Base-by-base conservation (phyloP, 2,329 filamentous ascomycete species). In the Arthrobotrys megalospora region DNA sequence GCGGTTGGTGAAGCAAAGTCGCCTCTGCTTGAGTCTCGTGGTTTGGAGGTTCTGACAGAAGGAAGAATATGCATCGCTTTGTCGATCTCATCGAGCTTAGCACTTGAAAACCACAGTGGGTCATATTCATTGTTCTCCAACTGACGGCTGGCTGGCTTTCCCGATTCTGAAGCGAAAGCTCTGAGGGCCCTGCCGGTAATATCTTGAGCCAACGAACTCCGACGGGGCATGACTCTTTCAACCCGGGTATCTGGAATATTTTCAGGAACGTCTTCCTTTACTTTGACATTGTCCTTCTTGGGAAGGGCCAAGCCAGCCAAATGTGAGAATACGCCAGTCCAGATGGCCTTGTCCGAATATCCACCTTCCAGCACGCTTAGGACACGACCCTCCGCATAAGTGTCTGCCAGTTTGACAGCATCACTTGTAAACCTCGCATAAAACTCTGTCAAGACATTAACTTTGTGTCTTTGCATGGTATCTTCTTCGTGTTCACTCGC, bases 381-480 rank as follows among this genome's bases (percentile, higher is more conserved):
- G 21, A 98, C 88, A 52, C 96, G 89, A 1, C 95, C 95, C 28
- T 96, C 91, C 1, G 88, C 92, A 81, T 93, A 90, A 83, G 97
- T 94, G 47, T 92, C 88, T 0, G 96, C 92, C 76, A 99, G 86
- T 58, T 88, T 90, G 12, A 96, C 91, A 2, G 97, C 89, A 82
- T 99, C 96, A 52, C 91, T 89, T 0, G 95, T 95, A 80, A 99
- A 92, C 0, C 92, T 90, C 60, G 96, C 96, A 83, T 98, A 99
- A 83, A 99, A 99, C 66, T 95, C 93, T 0, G 95, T 99, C 0
- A 96, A 95, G 1, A 99, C 96, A 82, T 97, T 97, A 82, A 97
- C 94, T 73, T 92, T 91, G 84, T 99, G 96, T 55, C 96, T 89
- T 84, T 99, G 96, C 96, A 99, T 99, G 2, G 93, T 93, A 3